phyloP scores from a whole-genome alignment of 352 stramenopile genomes.

The Globisporangium emineosum region DNA sequence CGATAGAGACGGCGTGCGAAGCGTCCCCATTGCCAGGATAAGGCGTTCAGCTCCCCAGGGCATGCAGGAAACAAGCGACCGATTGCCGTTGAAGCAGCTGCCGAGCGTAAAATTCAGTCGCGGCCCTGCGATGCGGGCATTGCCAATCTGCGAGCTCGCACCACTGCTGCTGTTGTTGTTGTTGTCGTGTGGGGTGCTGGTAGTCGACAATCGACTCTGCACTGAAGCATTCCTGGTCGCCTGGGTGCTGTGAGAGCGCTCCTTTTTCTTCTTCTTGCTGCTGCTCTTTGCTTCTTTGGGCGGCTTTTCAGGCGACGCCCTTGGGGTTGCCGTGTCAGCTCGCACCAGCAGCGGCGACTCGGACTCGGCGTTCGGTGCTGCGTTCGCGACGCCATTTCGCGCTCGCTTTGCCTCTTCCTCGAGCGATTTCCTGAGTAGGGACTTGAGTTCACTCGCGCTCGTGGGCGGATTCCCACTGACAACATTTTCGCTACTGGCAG shows the following conservation, averaged over 20 bases:
- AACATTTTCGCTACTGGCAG: neutral
- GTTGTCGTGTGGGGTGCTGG: neutral
- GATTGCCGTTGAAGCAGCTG: conserved; percentile 18
- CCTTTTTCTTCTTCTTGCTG: neutral
- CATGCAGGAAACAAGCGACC: conserved; percentile 15
- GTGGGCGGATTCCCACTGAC: neutral
- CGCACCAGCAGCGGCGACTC: conserved; percentile 38
- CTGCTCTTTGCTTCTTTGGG: conserved; percentile 5
- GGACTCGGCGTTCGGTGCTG: conserved; percentile 21
- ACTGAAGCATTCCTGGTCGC: neutral
- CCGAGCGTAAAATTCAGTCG: conserved; percentile 19
- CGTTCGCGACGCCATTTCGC: conserved; percentile 20
- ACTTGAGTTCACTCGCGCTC: conserved; percentile 18
- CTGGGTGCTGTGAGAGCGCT: too few species aligned
- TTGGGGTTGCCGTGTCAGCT: conserved; percentile 13
- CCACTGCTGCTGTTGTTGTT: neutral
- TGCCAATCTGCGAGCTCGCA: neutral
- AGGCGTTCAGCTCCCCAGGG: conserved; percentile 6
- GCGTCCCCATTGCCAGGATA: conserved; percentile 9
- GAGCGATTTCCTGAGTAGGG: conserved; percentile 16
- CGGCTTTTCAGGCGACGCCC: conserved; percentile 13
- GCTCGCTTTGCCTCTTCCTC: neutral
- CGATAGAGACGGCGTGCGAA: neutral
- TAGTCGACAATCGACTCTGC: neutral
- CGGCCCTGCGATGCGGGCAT: conserved; percentile 24